Conservation (phyloP, 2,329 filamentous ascomycete species). For the Fusarium guadeloupense region DNA sequence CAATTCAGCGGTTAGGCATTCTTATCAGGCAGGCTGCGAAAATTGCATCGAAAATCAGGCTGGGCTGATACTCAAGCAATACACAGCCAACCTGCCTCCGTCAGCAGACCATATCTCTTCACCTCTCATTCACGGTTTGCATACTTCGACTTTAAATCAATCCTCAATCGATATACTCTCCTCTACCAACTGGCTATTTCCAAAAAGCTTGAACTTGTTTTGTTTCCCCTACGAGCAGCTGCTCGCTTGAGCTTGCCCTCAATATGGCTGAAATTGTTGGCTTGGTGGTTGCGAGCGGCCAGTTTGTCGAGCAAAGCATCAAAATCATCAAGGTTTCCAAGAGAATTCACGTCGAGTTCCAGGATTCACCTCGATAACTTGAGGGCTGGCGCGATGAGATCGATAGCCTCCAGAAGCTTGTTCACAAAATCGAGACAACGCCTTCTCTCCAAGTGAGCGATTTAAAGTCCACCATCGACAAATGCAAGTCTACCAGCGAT, state of each 20-base stretch:
- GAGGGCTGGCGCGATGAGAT: not conserved
- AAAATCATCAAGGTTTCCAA: constrained; percentile 3
- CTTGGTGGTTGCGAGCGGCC: not conserved
- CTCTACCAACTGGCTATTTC: too few relatives aligned
- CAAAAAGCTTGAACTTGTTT: too few relatives aligned
- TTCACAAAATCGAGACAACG: not conserved
- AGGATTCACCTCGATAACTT: not conserved
- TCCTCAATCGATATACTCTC: too few relatives aligned
- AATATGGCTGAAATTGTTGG: constrained; percentile 8
- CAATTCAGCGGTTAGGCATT: not conserved
- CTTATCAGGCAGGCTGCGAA: too few relatives aligned
- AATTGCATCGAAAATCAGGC: not conserved
- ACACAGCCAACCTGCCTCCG: not conserved
- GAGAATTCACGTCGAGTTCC: not conserved
- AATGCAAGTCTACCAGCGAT: not conserved
- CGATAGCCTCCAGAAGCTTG: not conserved
- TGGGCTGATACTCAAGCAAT: not conserved
- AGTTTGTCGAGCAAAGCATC: constrained; percentile 9
- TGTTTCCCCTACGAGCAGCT: too few relatives aligned
- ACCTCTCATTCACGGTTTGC: too few relatives aligned
- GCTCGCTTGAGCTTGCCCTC: too few relatives aligned
- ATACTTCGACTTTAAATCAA: too few relatives aligned
- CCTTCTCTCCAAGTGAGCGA: not conserved
- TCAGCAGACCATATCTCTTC: not conserved
- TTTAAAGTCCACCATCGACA: not conserved